phyloP scores from a whole-genome alignment of 108 stramenopile genomes.

The Conticribra weissflogii region DNA sequence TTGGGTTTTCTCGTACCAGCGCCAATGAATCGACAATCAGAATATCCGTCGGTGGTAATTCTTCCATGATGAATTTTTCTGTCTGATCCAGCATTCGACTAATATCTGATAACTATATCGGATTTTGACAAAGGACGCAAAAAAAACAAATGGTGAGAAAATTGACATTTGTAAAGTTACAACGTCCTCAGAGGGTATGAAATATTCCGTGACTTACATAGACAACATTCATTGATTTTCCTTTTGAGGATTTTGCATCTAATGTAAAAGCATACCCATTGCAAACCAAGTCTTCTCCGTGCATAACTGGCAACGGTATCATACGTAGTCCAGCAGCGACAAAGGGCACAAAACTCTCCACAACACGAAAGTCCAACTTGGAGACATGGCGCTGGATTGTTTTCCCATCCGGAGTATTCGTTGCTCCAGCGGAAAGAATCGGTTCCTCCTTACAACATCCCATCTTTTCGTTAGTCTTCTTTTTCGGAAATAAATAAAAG shows the following conservation, averaged over 20 bases:
- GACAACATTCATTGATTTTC: conserved; percentile 60
- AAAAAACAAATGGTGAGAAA: neutral
- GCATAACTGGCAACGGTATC: conserved; percentile 82
- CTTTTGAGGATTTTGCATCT: conserved; percentile 6
- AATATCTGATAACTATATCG: conserved; percentile 68
- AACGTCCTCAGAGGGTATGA: too few species aligned
- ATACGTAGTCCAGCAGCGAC: conserved; percentile 65
- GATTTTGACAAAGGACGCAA: neutral
- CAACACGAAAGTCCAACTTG: conserved; percentile 58
- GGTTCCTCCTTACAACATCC: neutral
- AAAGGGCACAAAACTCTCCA: conserved; percentile 64
- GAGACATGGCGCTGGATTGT: conserved; percentile 67
- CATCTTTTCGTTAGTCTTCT: neutral
- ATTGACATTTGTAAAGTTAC: neutral
- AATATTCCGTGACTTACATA: conserved; percentile 64
- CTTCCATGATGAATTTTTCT: conserved; percentile 61
- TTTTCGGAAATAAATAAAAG: conserved; percentile 75
- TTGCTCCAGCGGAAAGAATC: conserved; percentile 18
- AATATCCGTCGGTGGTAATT: conserved; percentile 78
- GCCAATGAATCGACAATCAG: conserved; percentile 78
- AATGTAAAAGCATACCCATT: conserved; percentile 85
- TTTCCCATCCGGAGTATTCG: conserved; percentile 10
- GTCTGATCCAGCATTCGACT: conserved; percentile 75
- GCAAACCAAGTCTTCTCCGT: conserved; percentile 84
- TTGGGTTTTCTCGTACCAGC: conserved; percentile 32